These are phyloP conservation scores for Rosa persica DNA, from an alignment of 306 rosid species.

Conservation along the genomic window DNA sequence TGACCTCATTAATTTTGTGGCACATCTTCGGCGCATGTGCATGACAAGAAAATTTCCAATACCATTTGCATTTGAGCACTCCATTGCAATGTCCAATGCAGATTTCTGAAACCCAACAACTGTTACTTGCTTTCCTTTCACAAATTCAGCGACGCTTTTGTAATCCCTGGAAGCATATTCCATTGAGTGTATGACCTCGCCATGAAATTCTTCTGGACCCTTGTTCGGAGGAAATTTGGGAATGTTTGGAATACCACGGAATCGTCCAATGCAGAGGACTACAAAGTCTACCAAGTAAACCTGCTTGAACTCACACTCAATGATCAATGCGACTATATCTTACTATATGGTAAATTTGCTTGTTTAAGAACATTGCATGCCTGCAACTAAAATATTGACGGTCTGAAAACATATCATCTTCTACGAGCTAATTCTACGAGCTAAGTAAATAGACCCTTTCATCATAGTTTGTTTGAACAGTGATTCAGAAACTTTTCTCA, in stretches of 20 bases:
- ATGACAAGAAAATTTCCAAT: not conserved
- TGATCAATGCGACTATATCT: not conserved
- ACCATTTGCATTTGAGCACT: conserved; percentile 60
- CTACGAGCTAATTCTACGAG: too few species aligned
- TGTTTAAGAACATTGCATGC: too few species aligned
- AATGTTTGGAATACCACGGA: conserved; percentile 67
- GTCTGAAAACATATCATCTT: too few species aligned
- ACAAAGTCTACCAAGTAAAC: conserved; percentile 54
- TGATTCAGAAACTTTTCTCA: too few species aligned
- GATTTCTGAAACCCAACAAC: conserved; percentile 67
- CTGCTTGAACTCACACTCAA: conserved; percentile 18
- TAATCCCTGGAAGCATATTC: conserved; percentile 52
- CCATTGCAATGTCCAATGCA: conserved; percentile 62
- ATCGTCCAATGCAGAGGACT: conserved; percentile 69
- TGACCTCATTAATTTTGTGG: not conserved
- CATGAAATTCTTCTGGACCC: conserved; percentile 54
- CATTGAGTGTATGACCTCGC: conserved; percentile 55
- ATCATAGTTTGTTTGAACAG: too few species aligned
- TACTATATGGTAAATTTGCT: too few species aligned
- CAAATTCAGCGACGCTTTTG: conserved; percentile 31
- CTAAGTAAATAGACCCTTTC: too few species aligned
- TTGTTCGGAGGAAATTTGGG: conserved; percentile 57
- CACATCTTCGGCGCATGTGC: conserved; percentile 23
- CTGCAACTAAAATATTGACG: too few species aligned
- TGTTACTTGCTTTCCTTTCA: conserved; percentile 48